Conservation (phyloP, 192 early-diverging fungal genomes). For the Entomortierella chlamydospora region DNA sequence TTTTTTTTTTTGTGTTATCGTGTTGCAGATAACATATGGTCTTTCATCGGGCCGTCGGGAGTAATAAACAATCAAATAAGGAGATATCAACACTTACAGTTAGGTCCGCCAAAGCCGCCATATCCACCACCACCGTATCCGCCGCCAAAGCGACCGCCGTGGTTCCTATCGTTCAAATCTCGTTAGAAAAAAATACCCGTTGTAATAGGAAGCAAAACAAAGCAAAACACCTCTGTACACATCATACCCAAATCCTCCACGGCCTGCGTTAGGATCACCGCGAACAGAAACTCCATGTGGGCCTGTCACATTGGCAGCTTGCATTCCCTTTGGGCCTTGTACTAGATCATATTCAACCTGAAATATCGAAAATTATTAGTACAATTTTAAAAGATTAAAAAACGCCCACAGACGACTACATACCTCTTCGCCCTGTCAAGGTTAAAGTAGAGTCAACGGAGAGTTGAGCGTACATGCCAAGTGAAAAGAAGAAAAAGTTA, state of each 20-base stretch:
- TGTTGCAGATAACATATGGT: too few species aligned
- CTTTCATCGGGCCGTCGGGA: too few species aligned
- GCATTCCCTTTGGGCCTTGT: constrained; percentile 83
- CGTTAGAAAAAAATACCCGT: neutral
- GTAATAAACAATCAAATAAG: neutral
- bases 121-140: constrained; percentile 36
- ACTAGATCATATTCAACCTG: constrained; percentile 79
- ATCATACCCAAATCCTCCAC: constrained; percentile 37
- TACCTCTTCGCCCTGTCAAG: constrained; percentile 64
- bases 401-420: neutral
- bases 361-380: neutral
- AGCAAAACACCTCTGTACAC: neutral
- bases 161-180: neutral
- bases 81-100: constrained; percentile 37
- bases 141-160: constrained; percentile 40
- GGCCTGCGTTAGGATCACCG: constrained; percentile 76
- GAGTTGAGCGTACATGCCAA: too few species aligned
- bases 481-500: too few species aligned
- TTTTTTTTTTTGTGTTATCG: neutral
- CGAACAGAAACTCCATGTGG: constrained; percentile 75
- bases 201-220: neutral
- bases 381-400: neutral
- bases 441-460: too few species aligned
- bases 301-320: constrained; percentile 85
- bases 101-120: constrained; percentile 46